Conservation (phyloP, 2,329 filamentous ascomycete species). For the Exophiala xenobiotica region DNA sequence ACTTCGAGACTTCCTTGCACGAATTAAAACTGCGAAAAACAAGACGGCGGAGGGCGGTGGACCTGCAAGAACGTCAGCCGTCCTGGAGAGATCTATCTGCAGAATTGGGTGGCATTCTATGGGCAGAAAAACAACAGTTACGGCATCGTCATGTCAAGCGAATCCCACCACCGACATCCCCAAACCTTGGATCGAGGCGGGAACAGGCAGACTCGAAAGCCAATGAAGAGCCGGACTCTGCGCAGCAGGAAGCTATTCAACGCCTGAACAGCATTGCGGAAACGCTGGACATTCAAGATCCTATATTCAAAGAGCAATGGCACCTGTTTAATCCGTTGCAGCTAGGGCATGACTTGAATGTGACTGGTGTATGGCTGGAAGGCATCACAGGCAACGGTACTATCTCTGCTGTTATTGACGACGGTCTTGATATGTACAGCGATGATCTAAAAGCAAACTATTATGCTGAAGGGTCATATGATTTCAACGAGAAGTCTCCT, state of each 20-base stretch:
- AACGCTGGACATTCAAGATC: slow-evolving; percentile 75
- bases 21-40: slow-evolving; percentile 53
- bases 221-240: slow-evolving; percentile 26
- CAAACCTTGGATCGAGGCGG: slow-evolving; percentile 24
- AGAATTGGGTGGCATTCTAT: slow-evolving; percentile 70
- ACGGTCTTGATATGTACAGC: slow-evolving; percentile 94
- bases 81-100: slow-evolving; percentile 39
- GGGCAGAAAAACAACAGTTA: slow-evolving; percentile 74
- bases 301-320: slow-evolving; percentile 93
- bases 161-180: slow-evolving; percentile 38
- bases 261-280: slow-evolving; percentile 62
- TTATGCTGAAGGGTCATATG: slow-evolving; percentile 86
- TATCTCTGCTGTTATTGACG: slow-evolving; percentile 92
- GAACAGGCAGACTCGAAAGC: slow-evolving; percentile 11
- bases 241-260: slow-evolving; percentile 51
- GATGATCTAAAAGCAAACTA: slow-evolving; percentile 91
- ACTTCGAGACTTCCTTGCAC: slow-evolving; percentile 52
- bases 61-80: neutral
- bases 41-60: slow-evolving; percentile 10
- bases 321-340: slow-evolving; percentile 84
- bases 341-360: slow-evolving; percentile 87
- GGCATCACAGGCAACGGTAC: slow-evolving; percentile 86
- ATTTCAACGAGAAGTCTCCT: slow-evolving; percentile 83
- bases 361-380: slow-evolving; percentile 88
- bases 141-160: slow-evolving; percentile 64